A percentile compares a stretch with the other conserved stretches of the same genome.
Evolutionary conservation across 2,329 filamentous ascomycete species (phyloP).

Genomic region (Passalora sequoiae): DNA sequence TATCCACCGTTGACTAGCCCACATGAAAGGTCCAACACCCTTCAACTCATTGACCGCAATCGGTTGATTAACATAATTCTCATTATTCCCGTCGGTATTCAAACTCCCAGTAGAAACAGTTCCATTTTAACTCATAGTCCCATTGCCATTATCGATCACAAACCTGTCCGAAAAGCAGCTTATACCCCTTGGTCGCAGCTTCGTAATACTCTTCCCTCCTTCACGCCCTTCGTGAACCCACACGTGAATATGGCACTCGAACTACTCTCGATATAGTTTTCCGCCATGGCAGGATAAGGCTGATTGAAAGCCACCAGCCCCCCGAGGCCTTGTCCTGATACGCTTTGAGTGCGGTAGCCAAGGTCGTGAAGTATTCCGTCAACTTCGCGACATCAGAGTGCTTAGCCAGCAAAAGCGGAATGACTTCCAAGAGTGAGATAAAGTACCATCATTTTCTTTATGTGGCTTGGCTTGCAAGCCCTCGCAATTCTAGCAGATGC

Average conservation of each 20-base stretch:
- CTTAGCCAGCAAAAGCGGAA: conserved; percentile 37
- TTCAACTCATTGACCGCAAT: conserved; percentile 37
- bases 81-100: conserved; percentile 46
- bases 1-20: conserved; percentile 29
- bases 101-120: conserved; percentile 52
- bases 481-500: too few species aligned
- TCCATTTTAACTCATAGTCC: conserved; percentile 48
- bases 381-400: conserved; percentile 36
- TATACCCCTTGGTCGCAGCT: conserved; percentile 43
- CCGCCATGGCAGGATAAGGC: conserved; percentile 43
- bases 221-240: conserved; percentile 46
- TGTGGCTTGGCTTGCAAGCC: too few species aligned
- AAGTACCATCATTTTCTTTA: conserved; percentile 56
- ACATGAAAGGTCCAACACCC: conserved; percentile 41
- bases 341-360: conserved; percentile 38
- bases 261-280: conserved; percentile 58
- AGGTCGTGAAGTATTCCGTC: conserved; percentile 32
- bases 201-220: conserved; percentile 48
- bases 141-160: conserved; percentile 44
- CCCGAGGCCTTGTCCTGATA: conserved; percentile 51
- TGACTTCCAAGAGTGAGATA: conserved; percentile 45
- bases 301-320: conserved; percentile 55
- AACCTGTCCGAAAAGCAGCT: conserved; percentile 43
- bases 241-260: conserved; percentile 56
- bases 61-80: conserved; percentile 40